These are phyloP conservation scores for Endoconidiophora laricicola DNA, from an alignment of 2,329 filamentous ascomycete genomes.

Conservation along the genomic window DNA sequence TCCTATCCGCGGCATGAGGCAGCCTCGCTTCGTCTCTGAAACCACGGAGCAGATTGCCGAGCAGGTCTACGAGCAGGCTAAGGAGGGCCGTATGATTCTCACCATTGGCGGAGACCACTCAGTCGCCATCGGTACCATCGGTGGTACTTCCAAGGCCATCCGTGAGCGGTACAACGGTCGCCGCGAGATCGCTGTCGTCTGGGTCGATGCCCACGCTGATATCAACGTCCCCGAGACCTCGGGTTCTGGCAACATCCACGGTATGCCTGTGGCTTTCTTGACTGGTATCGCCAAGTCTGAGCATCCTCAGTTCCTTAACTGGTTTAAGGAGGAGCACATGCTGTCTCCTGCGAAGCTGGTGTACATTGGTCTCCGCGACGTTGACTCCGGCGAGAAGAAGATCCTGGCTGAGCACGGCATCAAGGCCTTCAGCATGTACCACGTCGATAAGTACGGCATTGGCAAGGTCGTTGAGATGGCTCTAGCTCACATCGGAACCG, in stretches of 20 bases:
- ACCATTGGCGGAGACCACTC: slow-evolving; percentile 93
- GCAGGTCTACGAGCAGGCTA: slow-evolving; percentile 78
- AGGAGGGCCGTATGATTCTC: slow-evolving; percentile 68
- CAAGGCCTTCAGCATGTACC: slow-evolving; percentile 96
- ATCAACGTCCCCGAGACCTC: slow-evolving; percentile 93
- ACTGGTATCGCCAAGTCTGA: slow-evolving; percentile 69
- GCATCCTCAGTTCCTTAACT: slow-evolving; percentile 69
- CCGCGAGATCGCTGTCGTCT: slow-evolving; percentile 83
- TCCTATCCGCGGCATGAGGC: slow-evolving; percentile 84
- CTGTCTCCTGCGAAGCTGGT: slow-evolving; percentile 70
- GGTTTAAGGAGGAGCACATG: slow-evolving; percentile 59
- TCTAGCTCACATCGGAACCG: slow-evolving; percentile 82
- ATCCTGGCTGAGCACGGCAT: slow-evolving; percentile 78
- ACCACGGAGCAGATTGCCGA: slow-evolving; percentile 65
- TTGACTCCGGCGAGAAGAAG: slow-evolving; percentile 86
- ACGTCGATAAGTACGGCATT: slow-evolving; percentile 90
- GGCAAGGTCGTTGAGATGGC: slow-evolving; percentile 96
- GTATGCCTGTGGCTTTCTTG: slow-evolving; percentile 90
- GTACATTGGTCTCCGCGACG: slow-evolving; percentile 88
- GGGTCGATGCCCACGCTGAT: slow-evolving; percentile 96
- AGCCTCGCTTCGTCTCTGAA: slow-evolving; percentile 67
- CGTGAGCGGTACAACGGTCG: slow-evolving; percentile 55
- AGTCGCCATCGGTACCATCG: slow-evolving; percentile 87
- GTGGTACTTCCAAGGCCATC: slow-evolving; percentile 71
- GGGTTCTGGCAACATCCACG: slow-evolving; percentile 85